A percentile compares a stretch with the other conserved stretches of the same genome.
Conservation (phyloP, 2,329 filamentous ascomycete genomes). For the Dothideomycetes sp. region DNA sequence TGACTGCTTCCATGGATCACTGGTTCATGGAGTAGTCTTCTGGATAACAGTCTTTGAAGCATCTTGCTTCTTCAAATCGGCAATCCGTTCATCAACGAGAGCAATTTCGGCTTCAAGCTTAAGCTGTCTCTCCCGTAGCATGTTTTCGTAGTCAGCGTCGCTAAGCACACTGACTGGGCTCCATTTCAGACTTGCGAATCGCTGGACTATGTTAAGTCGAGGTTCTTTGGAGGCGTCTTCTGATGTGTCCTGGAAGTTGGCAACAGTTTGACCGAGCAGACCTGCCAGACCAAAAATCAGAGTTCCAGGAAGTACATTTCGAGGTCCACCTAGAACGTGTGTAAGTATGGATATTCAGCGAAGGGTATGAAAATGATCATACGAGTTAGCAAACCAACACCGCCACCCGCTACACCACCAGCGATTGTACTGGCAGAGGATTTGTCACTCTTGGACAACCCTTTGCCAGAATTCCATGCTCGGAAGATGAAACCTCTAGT, state of each 20-base stretch:
- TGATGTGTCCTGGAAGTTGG: constrained; percentile 44
- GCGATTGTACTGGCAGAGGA: constrained; percentile 60
- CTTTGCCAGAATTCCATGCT: constrained; percentile 26
- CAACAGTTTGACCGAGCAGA: constrained; percentile 46
- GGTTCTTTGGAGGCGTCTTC: constrained; percentile 26
- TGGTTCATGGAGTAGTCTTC: too few species aligned
- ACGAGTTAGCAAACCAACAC: constrained; percentile 49
- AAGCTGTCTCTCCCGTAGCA: constrained; percentile 63
- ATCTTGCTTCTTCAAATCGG: constrained; percentile 29
- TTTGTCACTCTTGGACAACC: constrained; percentile 50
- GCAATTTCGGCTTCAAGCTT: constrained; percentile 68
- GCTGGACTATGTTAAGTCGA: constrained; percentile 36
- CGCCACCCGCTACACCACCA: constrained; percentile 55
- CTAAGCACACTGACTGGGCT: constrained; percentile 61
- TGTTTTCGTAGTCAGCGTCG: constrained; percentile 62
- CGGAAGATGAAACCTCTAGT: constrained; percentile 25
- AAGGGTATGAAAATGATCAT: constrained; percentile 6
- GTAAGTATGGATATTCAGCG: background rate
- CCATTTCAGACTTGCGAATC: constrained; percentile 54
- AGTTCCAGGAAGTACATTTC: constrained; percentile 46
- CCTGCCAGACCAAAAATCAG: constrained; percentile 52
- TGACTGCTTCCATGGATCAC: too few species aligned
- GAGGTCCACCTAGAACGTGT: constrained; percentile 43
- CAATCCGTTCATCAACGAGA: constrained; percentile 67
- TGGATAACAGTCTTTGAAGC: too few species aligned